Conservation (phyloP, 371 early-diverging fungal genomes). For the Lichtheimia ornata region DNA sequence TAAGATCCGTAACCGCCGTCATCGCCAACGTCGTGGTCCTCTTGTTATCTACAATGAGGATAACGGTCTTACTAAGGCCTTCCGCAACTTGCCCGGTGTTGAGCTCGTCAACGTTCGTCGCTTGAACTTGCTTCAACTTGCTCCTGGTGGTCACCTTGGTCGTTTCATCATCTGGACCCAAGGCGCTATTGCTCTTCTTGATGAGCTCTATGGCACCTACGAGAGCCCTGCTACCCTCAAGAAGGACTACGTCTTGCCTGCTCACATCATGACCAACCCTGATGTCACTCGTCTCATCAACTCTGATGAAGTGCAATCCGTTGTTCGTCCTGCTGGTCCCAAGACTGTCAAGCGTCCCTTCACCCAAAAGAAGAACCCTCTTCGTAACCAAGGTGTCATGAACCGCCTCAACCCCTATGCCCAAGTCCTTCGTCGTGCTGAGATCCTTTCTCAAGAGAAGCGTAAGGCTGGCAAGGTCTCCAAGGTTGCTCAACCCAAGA, state of each 20-base stretch:
- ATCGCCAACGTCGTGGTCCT: constrained; percentile 97
- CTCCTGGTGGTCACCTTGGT: constrained; percentile 99
- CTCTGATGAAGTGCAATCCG: constrained; percentile 97
- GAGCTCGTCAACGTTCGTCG: constrained; percentile 92
- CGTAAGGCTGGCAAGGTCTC: constrained; percentile 65
- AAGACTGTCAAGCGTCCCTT: constrained; percentile 84
- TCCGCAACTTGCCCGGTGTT: constrained; percentile 99
- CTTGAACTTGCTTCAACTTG: constrained; percentile 98
- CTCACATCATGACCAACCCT: constrained; percentile 89
- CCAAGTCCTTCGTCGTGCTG: constrained; percentile 83
- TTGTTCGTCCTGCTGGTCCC: constrained; percentile 86
- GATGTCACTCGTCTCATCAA: constrained; percentile 97
- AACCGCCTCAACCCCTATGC: constrained; percentile 97
- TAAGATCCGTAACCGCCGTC: constrained; percentile 99
- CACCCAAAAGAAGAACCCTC: constrained; percentile 98
- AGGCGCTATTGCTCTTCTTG: constrained; percentile 93
- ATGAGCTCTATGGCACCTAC: constrained; percentile 94
- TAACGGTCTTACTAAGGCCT: constrained; percentile 95
- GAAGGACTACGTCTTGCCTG: constrained; percentile 94
- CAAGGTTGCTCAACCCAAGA: constrained; percentile 56
- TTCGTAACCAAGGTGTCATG: constrained; percentile 91
- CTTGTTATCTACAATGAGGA: constrained; percentile 97
- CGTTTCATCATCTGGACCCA: constrained; percentile 99
- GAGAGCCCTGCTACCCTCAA: constrained; percentile 83
- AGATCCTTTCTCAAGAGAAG: constrained; percentile 71